Base-by-base conservation (phyloP, 2,329 filamentous ascomycete genomes). In the Chaetomiaceae sp. region DNA sequence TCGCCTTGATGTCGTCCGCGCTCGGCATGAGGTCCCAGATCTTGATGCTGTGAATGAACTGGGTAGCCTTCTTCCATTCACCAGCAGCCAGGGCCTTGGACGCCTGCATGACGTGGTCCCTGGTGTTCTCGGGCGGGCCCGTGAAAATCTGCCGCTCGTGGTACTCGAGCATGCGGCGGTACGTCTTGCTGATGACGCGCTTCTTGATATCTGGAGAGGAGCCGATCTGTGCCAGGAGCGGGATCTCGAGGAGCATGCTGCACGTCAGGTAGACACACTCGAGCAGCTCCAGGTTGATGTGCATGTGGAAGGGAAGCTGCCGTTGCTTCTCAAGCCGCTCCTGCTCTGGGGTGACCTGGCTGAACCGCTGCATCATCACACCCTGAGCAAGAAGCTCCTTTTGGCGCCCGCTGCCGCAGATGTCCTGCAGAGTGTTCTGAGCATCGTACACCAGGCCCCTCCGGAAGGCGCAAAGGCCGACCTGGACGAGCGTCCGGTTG, bases 71-170 rank as follows among this genome's bases (percentile, higher is more conserved):
- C 83, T 96, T 96, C 94, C 94, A 99, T 75, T 99, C 94, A 62
- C 95, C 94, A 19, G 91, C 91, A 29, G 94, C 92, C 57, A 99
- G 82, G 47, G 94, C 91, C 77, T 97, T 96, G 57, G 94, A 96
- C 14, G 91, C 92, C 77, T 97, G 95, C 89, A 99, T 97, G 66
- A 99, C 92, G 68, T 97, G 94, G 73, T 99, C 94, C 63, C 94
- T 88, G 25, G 95, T 99, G 79, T 99, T 99, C 80, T 99, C 94
- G 1, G 94, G 92, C 11, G 94, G 94, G 1, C 94, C 94, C 23
- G 91, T 97, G 79, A 99, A 99, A 71, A 99, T 96, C 72, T 99
- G 94, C 65, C 94, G 87, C 82, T 99, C 94, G 72, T 97, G 94
- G 78, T 99, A 99, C 75, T 99, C 95, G 63, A 99, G 83, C 88